Evolutionary conservation across 176 grass and related monocot species (phyloP).

Genomic region (Bolboschoenus planiculmis): DNA sequence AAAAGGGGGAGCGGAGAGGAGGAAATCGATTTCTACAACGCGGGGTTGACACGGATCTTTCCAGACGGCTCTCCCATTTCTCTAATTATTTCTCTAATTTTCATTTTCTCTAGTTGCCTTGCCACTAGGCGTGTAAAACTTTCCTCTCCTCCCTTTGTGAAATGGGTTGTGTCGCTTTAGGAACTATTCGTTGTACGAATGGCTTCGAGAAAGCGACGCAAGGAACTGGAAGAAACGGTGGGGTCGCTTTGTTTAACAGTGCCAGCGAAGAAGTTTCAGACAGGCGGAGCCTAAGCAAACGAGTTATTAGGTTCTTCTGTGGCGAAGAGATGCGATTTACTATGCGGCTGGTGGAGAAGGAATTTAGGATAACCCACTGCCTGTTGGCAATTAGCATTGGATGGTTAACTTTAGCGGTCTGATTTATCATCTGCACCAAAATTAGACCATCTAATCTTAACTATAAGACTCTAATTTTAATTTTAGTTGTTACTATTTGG

Average conservation of each 20-base stretch:
- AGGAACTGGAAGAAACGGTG: background rate
- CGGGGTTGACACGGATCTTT: constrained; percentile 30
- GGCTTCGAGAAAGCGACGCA: background rate
- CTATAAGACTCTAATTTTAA: background rate
- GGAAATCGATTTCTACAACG: background rate
- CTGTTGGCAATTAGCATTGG: background rate
- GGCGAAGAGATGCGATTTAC: background rate
- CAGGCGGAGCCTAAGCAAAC: background rate
- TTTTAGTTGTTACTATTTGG: background rate
- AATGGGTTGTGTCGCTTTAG: background rate
- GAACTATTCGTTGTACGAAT: background rate
- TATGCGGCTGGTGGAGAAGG: background rate
- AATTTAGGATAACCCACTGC: too few relatives aligned
- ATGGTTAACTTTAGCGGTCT: background rate
- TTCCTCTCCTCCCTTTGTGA: background rate
- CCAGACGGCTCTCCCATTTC: background rate
- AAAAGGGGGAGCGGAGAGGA: background rate
- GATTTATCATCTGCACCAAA: background rate
- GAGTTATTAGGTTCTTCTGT: background rate
- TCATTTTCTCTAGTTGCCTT: background rate
- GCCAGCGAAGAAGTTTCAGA: constrained; percentile 13
- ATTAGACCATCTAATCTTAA: background rate
- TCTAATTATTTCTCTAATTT: constrained; percentile 2
- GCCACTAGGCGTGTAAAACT: background rate
- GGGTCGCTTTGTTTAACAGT: background rate